phyloP scores from a whole-genome alignment of 228 moss, liverwort and hornwort genomes.

The Sphagnum fallax region DNA sequence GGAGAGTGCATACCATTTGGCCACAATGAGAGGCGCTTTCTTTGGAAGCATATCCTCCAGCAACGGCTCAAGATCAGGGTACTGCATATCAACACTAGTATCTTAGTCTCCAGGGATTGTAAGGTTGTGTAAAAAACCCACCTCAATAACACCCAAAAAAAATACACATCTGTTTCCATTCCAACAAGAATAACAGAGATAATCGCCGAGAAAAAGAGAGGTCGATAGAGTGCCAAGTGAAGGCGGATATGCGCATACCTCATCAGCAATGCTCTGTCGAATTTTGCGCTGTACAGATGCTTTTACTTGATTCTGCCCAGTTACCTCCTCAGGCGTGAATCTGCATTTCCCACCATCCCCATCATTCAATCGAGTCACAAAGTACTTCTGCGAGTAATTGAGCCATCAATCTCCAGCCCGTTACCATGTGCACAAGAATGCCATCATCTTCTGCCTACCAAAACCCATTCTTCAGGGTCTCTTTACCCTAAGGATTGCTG shows the following conservation, averaged over 20 bases:
- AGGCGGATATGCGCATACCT: constrained; percentile 28
- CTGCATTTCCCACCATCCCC: constrained; percentile 13
- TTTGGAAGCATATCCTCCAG: constrained; percentile 93
- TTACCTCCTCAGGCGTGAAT: constrained; percentile 91
- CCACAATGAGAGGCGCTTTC: constrained; percentile 87
- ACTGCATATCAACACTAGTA: constrained; percentile 37
- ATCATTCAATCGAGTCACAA: background rate
- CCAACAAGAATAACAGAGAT: background rate
- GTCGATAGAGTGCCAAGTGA: background rate
- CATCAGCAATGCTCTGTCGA: constrained; percentile 87
- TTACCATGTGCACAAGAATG: too few relatives aligned
- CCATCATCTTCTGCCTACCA: too few relatives aligned
- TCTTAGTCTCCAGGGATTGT: background rate
- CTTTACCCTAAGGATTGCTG: too few relatives aligned
- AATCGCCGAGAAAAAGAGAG: background rate
- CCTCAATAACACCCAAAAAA: too few relatives aligned
- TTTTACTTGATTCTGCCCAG: constrained; percentile 95
- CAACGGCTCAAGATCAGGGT: constrained; percentile 87
- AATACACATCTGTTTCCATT: too few relatives aligned
- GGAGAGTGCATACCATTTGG: constrained; percentile 69
- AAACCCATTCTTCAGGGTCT: too few relatives aligned
- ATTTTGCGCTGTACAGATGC: constrained; percentile 96
- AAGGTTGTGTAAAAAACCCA: too few relatives aligned
- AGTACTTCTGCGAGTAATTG: too few relatives aligned
- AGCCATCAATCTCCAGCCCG: too few relatives aligned